Evolutionary conservation across 495 filamentous ascomycete genomes (phyloP).

Genomic region (Aspergillus homomorphus): DNA sequence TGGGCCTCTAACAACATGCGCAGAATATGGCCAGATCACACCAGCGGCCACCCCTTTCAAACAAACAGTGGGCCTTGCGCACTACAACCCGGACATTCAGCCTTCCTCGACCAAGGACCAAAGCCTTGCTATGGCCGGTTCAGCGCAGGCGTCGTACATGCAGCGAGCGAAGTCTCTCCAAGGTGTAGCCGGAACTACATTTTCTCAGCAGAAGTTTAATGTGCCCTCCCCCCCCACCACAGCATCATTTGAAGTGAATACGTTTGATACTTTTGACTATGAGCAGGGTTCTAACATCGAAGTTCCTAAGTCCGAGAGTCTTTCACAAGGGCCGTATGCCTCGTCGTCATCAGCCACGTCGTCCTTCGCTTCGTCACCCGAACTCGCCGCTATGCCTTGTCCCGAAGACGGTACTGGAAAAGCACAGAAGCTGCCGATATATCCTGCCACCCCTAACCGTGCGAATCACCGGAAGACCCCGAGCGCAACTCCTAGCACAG

Average conservation of each 20-base stretch:
- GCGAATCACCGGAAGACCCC: constrained; percentile 15
- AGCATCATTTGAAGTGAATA: constrained; percentile 33
- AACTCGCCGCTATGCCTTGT: constrained; percentile 45
- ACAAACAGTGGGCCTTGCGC: constrained; percentile 37
- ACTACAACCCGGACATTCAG: constrained; percentile 32
- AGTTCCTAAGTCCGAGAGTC: constrained; percentile 24
- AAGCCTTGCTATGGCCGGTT: constrained; percentile 34
- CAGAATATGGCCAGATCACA: constrained; percentile 48
- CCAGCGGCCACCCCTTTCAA: constrained; percentile 48
- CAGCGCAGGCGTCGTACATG: constrained; percentile 40
- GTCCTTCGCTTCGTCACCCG: constrained; percentile 47
- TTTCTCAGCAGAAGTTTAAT: constrained; percentile 35
- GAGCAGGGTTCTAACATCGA: constrained; percentile 31
- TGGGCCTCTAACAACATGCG: constrained; percentile 16
- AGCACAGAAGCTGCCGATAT: constrained; percentile 30
- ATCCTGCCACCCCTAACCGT: constrained; percentile 26
- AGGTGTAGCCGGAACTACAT: constrained; percentile 36
- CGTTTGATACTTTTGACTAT: constrained; percentile 32
- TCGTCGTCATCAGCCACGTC: constrained; percentile 41
- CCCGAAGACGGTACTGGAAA: constrained; percentile 27
- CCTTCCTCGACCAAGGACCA: constrained; percentile 35
- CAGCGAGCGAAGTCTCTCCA: constrained; percentile 48
- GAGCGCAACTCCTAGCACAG: constrained; percentile 21
- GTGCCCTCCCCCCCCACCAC: constrained; percentile 51
- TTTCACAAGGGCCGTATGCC: constrained; percentile 22